Base-by-base conservation (phyloP, 345 rosid genomes). In the Euphorbia lathyris region DNA sequence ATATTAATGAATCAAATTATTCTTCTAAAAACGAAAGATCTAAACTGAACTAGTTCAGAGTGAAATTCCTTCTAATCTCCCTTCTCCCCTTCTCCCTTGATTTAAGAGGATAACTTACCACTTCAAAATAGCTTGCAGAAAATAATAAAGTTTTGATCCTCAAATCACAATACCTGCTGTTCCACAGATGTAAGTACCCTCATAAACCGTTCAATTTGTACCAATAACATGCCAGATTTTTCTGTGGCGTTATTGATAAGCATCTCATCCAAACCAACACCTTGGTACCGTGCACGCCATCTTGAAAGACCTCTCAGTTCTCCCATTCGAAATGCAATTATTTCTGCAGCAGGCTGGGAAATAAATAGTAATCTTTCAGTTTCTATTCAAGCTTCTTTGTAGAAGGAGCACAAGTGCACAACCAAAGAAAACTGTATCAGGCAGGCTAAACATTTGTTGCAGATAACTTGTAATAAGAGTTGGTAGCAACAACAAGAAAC, bases 281-380 rank as follows among this genome's bases (percentile, higher is more conserved):
- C 91, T 67, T 79, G 82, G 80, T 77, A 91, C 38, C 87, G 87
- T 73, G 90, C 92, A 77, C 85, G 93, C 97, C 98, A 94, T 82
- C 89, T 87, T 56, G 98, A 91, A 77, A 89, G 93, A 43, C 96
- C 95, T 81, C 85, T 85, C 59, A 94, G 84, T 82, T 94, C 98
- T 79, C 95, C 97, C 90, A 94, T 83, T 81, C 97, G 86, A 73
- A 94, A 94, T 73, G 86, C 93, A 71, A 94, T 90, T 57, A 88
- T 89, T 80, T 93, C 98, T 83, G 92, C 96, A 66, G 96, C 88
- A 77, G 98, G 98, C 98, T 86, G 84, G 65, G 80, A 83, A 82
- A 67, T n/a, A 77, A 76, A 79, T 56, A 74, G 34, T 63, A 52
- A 74, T 73, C 80, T 69, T 67, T 85, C 74, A 84, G 83, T 69